Conservation (phyloP, 495 filamentous ascomycete genomes). For the Podospora sp. region DNA sequence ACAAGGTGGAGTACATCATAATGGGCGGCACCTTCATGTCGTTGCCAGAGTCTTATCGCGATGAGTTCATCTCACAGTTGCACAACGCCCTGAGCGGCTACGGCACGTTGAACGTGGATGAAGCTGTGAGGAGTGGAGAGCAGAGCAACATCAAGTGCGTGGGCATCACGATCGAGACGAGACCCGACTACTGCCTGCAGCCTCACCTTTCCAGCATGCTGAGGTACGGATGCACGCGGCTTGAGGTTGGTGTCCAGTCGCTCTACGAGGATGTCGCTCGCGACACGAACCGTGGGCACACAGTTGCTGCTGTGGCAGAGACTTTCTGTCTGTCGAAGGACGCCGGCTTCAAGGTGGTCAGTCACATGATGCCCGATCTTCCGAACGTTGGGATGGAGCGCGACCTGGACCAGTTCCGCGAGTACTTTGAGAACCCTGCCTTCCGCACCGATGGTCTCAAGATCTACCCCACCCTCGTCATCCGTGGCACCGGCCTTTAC, state of each 20-base stretch:
- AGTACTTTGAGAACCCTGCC: slow-evolving; percentile 95
- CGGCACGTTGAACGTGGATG: slow-evolving; percentile 86
- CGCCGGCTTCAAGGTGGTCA: slow-evolving; percentile 97
- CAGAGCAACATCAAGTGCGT: slow-evolving; percentile 97
- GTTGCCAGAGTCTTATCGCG: slow-evolving; percentile 80
- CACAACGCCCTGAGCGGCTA: slow-evolving; percentile 97
- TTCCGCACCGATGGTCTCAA: slow-evolving; percentile 98
- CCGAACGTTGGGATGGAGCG: slow-evolving; percentile 98
- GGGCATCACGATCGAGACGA: slow-evolving; percentile 96
- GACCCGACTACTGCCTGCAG: slow-evolving; percentile 94
- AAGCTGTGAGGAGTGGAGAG: slow-evolving; percentile 87
- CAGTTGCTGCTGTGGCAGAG: slow-evolving; percentile 89
- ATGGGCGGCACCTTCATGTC: slow-evolving; percentile 99
- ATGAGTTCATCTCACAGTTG: slow-evolving; percentile 90
- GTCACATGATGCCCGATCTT: slow-evolving; percentile 99
- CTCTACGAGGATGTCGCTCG: slow-evolving; percentile 98
- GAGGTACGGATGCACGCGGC: slow-evolving; percentile 90
- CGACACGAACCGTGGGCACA: slow-evolving; percentile 96
- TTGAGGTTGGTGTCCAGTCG: slow-evolving; percentile 95
- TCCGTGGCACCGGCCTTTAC: slow-evolving; percentile 94
- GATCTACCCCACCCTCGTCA: slow-evolving; percentile 97
- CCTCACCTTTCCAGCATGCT: slow-evolving; percentile 92
- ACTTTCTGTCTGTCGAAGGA: slow-evolving; percentile 96
- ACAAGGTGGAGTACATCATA: slow-evolving; percentile 99
- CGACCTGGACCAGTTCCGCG: slow-evolving; percentile 92